Percentiles rank a stretch among this genome's conserved stretches.
Conservation (phyloP, 768 basidiomycete species). For the Podaxis carcinomalis region DNA sequence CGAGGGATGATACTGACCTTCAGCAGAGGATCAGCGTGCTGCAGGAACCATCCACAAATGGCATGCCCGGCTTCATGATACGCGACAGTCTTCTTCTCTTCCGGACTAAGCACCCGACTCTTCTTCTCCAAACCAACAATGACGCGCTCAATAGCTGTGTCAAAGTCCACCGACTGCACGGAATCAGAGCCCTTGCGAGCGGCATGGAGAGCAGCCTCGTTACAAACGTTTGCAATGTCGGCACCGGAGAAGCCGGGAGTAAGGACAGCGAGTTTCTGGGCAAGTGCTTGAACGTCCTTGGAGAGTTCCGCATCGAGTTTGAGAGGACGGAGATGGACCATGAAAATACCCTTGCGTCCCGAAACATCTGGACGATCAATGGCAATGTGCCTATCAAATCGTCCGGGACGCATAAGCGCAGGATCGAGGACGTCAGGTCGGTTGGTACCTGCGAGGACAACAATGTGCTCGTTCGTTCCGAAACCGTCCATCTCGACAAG, state of each 20-base stretch:
- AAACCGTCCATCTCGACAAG: conserved; percentile 99
- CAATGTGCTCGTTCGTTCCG: conserved; percentile 94
- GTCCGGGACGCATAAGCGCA: conserved; percentile 94
- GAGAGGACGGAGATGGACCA: conserved; percentile 86
- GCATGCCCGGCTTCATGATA: conserved; percentile 99
- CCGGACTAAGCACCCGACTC: conserved; percentile 85
- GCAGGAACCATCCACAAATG: conserved; percentile 97
- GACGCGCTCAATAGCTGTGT: conserved; percentile 96
- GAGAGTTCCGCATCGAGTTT: conserved; percentile 56
- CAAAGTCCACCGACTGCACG: conserved; percentile 85
- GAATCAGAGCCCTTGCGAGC: conserved; percentile 79
- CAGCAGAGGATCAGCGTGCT: conserved; percentile 93
- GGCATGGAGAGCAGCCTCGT: conserved; percentile 94
- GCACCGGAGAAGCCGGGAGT: conserved; percentile 99
- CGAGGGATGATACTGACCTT: conserved; percentile 99
- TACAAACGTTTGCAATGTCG: conserved; percentile 98
- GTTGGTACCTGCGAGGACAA: conserved; percentile 96
- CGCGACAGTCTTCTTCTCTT: conserved; percentile 98
- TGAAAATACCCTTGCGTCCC: conserved; percentile 90
- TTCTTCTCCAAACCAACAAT: conserved; percentile 97
- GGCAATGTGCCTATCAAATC: conserved; percentile 94
- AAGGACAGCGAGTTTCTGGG: conserved; percentile 92
- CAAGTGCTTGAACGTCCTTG: conserved; percentile 51
- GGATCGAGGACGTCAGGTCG: conserved; percentile 93
- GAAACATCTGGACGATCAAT: conserved; percentile 94